Base-by-base conservation (phyloP, 2,329 filamentous ascomycete species). In the Paraconiothyrium brasiliense region DNA sequence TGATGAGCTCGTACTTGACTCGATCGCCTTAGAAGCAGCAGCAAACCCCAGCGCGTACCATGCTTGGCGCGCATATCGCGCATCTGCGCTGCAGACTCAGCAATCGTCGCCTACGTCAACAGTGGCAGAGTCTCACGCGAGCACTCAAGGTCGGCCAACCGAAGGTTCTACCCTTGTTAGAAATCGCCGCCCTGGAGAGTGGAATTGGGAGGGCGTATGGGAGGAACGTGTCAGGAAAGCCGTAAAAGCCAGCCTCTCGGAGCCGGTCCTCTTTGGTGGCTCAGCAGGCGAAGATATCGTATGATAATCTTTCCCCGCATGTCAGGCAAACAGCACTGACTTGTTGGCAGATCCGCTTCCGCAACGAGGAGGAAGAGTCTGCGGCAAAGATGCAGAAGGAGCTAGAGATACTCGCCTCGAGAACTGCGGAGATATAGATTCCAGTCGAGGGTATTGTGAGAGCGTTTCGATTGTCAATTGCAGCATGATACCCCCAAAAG, bases 151-250 rank as follows among this genome's bases (percentile, higher is more conserved):
- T n/a, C 64, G 63, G 44, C 47, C 63, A 20, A 59, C 63, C 22
- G 69, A 73, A 4, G 60, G 55, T n/a, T 62, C 66, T 24, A 55
- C 74, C 10, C 77, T 70, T 70, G 85, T 78, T 71, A 79, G 81
- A 81, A 86, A 80, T 62, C 82, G 89, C 62, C 84, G 86, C 54
- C 93, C 93, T 0, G 92, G 91, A 7, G 91, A 97, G 71, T 98
- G 94, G 94, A 97, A 97, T 74, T 98, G 94, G 94, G 93, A 97
- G 72, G 94, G 94, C 0, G 94, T 98, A 0, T 99, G 94, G 94
- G 92, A 96, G 75, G 90, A 94, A 66, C 86, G 94, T 58, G 94
- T 97, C 0, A 90, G 88, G 78, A 92, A 90, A 76, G 91, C 91
- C 20, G 87, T 97, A 47, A 86, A 90, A 54, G 85, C 86, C 10